Evolutionary conservation across 2,329 filamentous ascomycete genomes (phyloP).

Genomic region (Penicillium aurantiogriseum): DNA sequence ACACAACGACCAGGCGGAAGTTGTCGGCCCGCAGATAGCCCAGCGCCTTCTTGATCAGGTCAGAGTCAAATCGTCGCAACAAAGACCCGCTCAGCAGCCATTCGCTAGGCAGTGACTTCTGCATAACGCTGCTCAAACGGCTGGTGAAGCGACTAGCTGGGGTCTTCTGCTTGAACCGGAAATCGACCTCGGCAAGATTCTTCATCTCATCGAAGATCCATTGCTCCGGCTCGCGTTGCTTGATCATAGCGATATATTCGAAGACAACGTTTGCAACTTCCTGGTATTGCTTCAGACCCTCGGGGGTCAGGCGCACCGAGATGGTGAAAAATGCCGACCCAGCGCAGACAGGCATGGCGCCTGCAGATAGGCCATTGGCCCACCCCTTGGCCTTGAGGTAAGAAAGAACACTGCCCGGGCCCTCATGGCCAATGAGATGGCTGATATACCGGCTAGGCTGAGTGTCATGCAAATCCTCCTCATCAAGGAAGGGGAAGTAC

Average conservation of each 20-base stretch:
- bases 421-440: slow-evolving; percentile 88
- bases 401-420: slow-evolving; percentile 85
- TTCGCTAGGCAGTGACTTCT: slow-evolving; percentile 81
- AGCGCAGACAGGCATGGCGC: slow-evolving; percentile 71
- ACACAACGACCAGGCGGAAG: slow-evolving; percentile 79
- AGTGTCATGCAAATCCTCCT: slow-evolving; percentile 73
- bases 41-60: slow-evolving; percentile 72
- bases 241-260: slow-evolving; percentile 85
- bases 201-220: slow-evolving; percentile 96
- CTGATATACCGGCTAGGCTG: slow-evolving; percentile 83
- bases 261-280: slow-evolving; percentile 83
- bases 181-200: slow-evolving; percentile 85
- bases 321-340: slow-evolving; percentile 79
- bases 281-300: slow-evolving; percentile 77
- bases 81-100: slow-evolving; percentile 81
- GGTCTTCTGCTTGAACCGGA: slow-evolving; percentile 91
- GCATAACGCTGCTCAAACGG: slow-evolving; percentile 82
- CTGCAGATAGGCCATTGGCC: slow-evolving; percentile 79
- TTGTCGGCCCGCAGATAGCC: slow-evolving; percentile 80
- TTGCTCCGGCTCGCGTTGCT: slow-evolving; percentile 74
- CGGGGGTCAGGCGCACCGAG: slow-evolving; percentile 76
- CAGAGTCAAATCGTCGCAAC: slow-evolving; percentile 75
- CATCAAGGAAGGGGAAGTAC: slow-evolving; percentile 80
- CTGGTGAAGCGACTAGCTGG: slow-evolving; percentile 88
- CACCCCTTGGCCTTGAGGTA: slow-evolving; percentile 88